Conservation (phyloP, 768 basidiomycete genomes). For the Vararia minispora region DNA sequence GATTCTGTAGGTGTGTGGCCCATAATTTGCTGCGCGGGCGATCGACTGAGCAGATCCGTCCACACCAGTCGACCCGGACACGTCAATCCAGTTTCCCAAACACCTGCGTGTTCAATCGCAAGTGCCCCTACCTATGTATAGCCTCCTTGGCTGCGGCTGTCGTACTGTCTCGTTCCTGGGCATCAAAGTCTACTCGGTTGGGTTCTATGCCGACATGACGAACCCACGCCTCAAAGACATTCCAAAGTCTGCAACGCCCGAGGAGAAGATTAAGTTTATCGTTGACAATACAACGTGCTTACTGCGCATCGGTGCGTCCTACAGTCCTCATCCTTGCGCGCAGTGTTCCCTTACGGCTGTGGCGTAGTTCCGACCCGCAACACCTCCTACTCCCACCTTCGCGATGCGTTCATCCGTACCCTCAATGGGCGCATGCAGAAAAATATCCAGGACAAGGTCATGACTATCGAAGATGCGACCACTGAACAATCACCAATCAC, state of each 20-base stretch:
- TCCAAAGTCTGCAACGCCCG: constrained; percentile 39
- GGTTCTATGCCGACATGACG: constrained; percentile 79
- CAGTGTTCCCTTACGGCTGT: constrained; percentile 1
- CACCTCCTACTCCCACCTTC: constrained; percentile 68
- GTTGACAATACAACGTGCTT: constrained; percentile 58
- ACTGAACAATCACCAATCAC: constrained; percentile 51
- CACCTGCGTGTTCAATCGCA: constrained; percentile 54
- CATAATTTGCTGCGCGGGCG: no score
- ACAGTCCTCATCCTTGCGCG: neutral
- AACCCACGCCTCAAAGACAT: constrained; percentile 59
- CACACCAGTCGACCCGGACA: constrained; percentile 55
- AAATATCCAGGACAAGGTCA: constrained; percentile 35
- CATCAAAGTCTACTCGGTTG: constrained; percentile 83
- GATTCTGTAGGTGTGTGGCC: neutral
- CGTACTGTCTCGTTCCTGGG: constrained; percentile 82
- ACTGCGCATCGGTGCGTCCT: constrained; percentile 54
- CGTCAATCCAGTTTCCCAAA: constrained; percentile 63
- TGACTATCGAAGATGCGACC: constrained; percentile 50
- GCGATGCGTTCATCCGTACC: constrained; percentile 75
- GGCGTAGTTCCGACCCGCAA: constrained; percentile 63
- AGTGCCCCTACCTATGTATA: constrained; percentile 46
- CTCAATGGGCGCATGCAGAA: constrained; percentile 49
- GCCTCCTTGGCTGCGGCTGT: constrained; percentile 76
- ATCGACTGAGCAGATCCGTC: no score
- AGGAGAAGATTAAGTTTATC: constrained; percentile 63